Base-by-base conservation (phyloP, 2,329 filamentous ascomycete species). In the Aspergillus sp. region DNA sequence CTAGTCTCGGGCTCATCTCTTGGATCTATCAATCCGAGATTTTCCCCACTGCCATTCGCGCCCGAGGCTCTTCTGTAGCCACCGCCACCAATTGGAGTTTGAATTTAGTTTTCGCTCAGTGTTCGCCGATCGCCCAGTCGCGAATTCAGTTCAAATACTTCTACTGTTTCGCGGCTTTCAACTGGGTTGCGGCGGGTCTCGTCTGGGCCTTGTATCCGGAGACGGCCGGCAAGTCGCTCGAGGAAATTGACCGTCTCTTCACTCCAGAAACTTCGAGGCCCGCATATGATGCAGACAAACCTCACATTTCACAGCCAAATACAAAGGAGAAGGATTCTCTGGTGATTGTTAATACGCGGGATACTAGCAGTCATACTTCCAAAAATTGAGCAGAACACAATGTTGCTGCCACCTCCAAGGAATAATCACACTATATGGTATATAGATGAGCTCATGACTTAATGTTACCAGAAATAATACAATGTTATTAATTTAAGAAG, bases 101-200 rank as follows among this genome's bases (percentile, higher is more conserved):
- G 23, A 81, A 78, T 60, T 70, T 84, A 4, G 69, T 84, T 19
- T 81, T 84, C 59, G 78, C 79, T 6, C 81, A 84, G 59, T 82
- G 82, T 62, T 79, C 78, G 3, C 82, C 82, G 0, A 73, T 75
- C 25, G 81, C 80, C 0, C 70, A 82, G 3, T 72, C 71, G 0
- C 68, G 64, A 1, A 70, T 83, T 17, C 78, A 76, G 0, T 84
- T 82, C 63, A 69, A 73, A 19, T 85, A 83, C 66, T 84, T 82
- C 48, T 82, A 82, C 65, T 72, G 78, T 12, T 82, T 82, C 66
- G 77, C 78, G 45, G 81, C 77, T 6, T 81, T 83, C 67, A 83
- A 82, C 61, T 73, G 81, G 67, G 73, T 75, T 15, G 80, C 76
- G 4, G 73, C 76, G 21, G 17, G 71, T 3, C 13, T 74, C 13